Evolutionary conservation across 805 yeast genomes (phyloP), one percentile per base, ranked within the genome.

Genomic region (Suhomyces faveliae): DNA sequence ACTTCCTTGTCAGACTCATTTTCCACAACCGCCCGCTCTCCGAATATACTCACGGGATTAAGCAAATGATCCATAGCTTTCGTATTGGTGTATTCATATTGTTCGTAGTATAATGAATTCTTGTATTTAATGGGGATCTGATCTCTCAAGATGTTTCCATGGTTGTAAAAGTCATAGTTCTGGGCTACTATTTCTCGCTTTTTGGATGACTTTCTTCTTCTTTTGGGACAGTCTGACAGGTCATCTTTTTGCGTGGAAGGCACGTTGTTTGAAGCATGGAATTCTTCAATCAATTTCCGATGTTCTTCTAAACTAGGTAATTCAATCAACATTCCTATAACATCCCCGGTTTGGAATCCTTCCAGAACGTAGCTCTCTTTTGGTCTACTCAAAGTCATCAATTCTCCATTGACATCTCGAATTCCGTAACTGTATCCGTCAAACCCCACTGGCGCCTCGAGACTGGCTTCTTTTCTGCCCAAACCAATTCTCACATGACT

Each of bases 401-500:
- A 80, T 54, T 87, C 87, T 2, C 96, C 91, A 5, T 77, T 74
- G 30, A 78, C 76, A 66, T 92, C 97, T 50, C 97, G 75, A 2
- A 94, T 60, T 2, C 96, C 97, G 64, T 94, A 92, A 0, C 97
- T 92, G 67, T 90, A 94, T 0, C 90, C 92, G 65, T 94, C 98
- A 58, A 81, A 89, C 2, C 99, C 99, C 5, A 91, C 94, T 0
- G 99, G 98, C 0, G 96, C 96, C 56, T 92, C 97, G 39, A 91
- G 66, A 43, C 89, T 80, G 2, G 96, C 94, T 60, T 92, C 98
- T 51, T 89, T 77, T 45, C 98, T 71, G 0, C 85, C 85, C 30
- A 92, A 61, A 0, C 99, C 99, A 23, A 91, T 61, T 23, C 99
- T 69, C 1, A 94, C 89, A 63, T 91, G 92, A 12, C 71, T 61